These are phyloP conservation scores for Polymyxa betae DNA, from an alignment of 208 protist species.

Conservation along the genomic window DNA sequence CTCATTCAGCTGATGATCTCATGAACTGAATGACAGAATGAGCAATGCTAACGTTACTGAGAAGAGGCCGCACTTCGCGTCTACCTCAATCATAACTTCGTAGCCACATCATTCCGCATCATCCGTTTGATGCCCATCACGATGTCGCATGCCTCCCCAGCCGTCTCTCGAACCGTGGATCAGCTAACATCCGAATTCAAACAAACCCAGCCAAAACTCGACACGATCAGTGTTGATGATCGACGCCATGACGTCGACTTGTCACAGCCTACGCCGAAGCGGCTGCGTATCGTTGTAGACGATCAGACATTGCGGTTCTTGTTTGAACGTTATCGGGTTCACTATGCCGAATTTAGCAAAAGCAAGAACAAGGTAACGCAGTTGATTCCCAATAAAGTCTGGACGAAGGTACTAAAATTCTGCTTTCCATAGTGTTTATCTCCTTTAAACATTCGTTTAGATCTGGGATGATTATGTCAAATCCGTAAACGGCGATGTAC, in stretches of 20 bases:
- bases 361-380: conserved; percentile 32
- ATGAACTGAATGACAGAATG: too few relatives aligned
- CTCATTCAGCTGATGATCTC: too few relatives aligned
- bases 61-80: too few relatives aligned
- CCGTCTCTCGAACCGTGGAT: too few relatives aligned
- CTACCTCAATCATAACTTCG: too few relatives aligned
- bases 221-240: not conserved
- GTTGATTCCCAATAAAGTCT: conserved; percentile 6
- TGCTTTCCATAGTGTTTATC: too few relatives aligned
- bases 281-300: not conserved
- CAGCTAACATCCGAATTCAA: too few relatives aligned
- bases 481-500: not conserved
- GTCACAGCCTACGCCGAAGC: not conserved
- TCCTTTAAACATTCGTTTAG: not conserved
- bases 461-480: not conserved
- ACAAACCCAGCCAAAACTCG: too few relatives aligned
- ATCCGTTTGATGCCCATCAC: too few relatives aligned
- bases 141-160: too few relatives aligned
- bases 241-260: not conserved
- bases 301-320: not conserved
- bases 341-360: not conserved
- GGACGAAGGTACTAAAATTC: conserved; percentile 1
- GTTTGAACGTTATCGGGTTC: not conserved
- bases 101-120: too few relatives aligned
- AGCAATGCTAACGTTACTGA: too few relatives aligned